A percentile compares a stretch with the other conserved stretches of the same genome.
Evolutionary conservation across 2,329 filamentous ascomycete genomes (phyloP).

Genomic region (Fusarium sp.): DNA sequence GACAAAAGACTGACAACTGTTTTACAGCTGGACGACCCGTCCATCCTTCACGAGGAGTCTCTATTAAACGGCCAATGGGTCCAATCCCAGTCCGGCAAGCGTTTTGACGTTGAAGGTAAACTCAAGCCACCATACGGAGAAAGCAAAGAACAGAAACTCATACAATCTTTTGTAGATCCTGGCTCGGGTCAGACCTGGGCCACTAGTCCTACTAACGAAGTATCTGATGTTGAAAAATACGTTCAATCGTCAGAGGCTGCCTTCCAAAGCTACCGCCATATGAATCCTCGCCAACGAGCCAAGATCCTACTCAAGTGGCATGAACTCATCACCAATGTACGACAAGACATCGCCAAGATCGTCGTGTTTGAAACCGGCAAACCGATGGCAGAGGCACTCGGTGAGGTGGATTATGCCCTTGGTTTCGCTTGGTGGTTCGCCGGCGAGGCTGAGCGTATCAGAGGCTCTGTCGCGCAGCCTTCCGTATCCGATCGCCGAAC

Average conservation of each 20-base stretch:
- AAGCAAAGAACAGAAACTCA: background rate
- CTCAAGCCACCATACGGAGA: accelerated
- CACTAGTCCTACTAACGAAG: background rate
- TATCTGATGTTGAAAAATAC: constrained; percentile 42
- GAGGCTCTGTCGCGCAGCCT: constrained; percentile 67
- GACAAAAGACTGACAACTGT: accelerated
- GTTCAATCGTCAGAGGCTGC: constrained; percentile 44
- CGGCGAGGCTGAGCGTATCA: constrained; percentile 52
- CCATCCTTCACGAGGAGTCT: background rate
- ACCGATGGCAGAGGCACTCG: constrained; percentile 62
- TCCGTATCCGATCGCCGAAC: constrained; percentile 58
- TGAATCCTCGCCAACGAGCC: constrained; percentile 46
- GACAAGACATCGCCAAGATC: constrained; percentile 51
- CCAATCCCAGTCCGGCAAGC: background rate
- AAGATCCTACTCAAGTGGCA: constrained; percentile 50
- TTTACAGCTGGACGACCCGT: background rate
- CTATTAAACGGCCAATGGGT: background rate
- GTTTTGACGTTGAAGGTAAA: background rate
- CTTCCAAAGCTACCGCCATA: constrained; percentile 50
- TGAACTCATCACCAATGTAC: constrained; percentile 45
- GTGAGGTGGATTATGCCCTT: constrained; percentile 64
- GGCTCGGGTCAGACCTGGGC: background rate
- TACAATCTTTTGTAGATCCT: background rate
- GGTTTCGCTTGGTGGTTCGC: constrained; percentile 67
- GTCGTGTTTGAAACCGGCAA: constrained; percentile 64